Conservation (phyloP, 2,329 filamentous ascomycete species). For the Tolypocladium paradoxum region DNA sequence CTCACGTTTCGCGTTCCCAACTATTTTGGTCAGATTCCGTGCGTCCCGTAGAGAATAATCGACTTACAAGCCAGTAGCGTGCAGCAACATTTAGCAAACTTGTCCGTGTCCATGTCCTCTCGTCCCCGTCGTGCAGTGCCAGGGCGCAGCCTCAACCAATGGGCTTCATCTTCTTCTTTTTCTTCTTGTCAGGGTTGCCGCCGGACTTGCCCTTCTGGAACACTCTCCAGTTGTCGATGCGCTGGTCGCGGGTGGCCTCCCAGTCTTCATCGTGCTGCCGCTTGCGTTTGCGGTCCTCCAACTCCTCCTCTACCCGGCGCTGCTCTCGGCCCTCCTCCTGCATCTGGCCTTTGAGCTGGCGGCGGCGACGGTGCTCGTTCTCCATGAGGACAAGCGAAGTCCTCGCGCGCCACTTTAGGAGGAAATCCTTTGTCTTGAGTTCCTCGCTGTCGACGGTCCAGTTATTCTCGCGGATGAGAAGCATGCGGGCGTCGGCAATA, state of each 20-base stretch:
- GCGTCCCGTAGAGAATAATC: slow-evolving; percentile 14
- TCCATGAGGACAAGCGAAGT: slow-evolving; percentile 82
- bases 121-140: neutral
- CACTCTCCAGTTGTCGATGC: slow-evolving; percentile 88
- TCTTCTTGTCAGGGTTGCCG: slow-evolving; percentile 41
- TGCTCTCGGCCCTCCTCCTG: slow-evolving; percentile 91
- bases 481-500: slow-evolving; percentile 89
- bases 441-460: slow-evolving; percentile 85
- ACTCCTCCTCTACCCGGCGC: slow-evolving; percentile 73
- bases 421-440: slow-evolving; percentile 73
- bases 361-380: slow-evolving; percentile 72
- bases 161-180: slow-evolving; percentile 56
- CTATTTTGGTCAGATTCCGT: slow-evolving; percentile 18
- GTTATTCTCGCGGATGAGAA: slow-evolving; percentile 88
- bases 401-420: slow-evolving; percentile 81
- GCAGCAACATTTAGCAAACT: neutral
- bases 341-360: slow-evolving; percentile 88
- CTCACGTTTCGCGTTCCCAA: neutral
- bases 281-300: slow-evolving; percentile 72
- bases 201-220: slow-evolving; percentile 68
- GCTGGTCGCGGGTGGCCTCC: slow-evolving; percentile 83
- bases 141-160: slow-evolving; percentile 32
- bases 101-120: neutral
- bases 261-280: slow-evolving; percentile 89
- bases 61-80: slow-evolving; percentile 17